Evolutionary conservation across 352 stramenopile species (phyloP), one percentile per base, ranked within the genome.

Genomic region (Phytopythium boreale): DNA sequence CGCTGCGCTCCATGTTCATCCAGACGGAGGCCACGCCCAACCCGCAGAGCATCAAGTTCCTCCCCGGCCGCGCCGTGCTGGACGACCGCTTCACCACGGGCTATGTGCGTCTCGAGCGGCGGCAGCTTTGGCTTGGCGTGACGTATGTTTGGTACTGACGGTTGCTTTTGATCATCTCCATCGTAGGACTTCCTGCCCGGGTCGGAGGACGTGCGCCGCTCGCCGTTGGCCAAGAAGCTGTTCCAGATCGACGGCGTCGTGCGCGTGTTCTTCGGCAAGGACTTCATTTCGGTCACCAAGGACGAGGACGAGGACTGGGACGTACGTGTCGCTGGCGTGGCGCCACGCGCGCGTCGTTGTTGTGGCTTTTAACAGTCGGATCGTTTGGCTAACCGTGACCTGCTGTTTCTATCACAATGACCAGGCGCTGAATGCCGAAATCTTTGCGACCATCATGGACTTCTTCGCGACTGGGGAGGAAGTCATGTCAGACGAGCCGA

Each of bases 271-370:
- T 92, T 99, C 55, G 97, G 97, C 57, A 91, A 93, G 63, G 94
- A 99, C 61, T 99, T 99, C 73, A 93, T 99, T 27, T 99, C 97
- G 14, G 83, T 99, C 46, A 99, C 97, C 24, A 99, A 99, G 76
- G 83, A 79, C 56, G 93, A 98, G 24, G 88, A 97, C 63, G 79
- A 95, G 26, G 83, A 97, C 59, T 99, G 97, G 97, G 82, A 95
- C 73, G 88, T 96, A 79, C 63, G 80, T 91, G 46, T 10, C 22
- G 17, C 37, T 10, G 14, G 22, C 24, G 26, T 26, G 29, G 34
- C n/a, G n/a, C n/a, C n/a, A 34, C 7, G 29, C 29, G 29, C 39
- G n/a, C 19, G n/a, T 55, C 1, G 19, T 14, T 67, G 34, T 14
- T 31, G 43, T 11, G 37, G 47, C 36, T n/a, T 29, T 41, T 2